Percentiles rank a stretch among this genome's conserved stretches.
Conservation (phyloP, 2,329 filamentous ascomycete genomes). For the Penicillium sp. region DNA sequence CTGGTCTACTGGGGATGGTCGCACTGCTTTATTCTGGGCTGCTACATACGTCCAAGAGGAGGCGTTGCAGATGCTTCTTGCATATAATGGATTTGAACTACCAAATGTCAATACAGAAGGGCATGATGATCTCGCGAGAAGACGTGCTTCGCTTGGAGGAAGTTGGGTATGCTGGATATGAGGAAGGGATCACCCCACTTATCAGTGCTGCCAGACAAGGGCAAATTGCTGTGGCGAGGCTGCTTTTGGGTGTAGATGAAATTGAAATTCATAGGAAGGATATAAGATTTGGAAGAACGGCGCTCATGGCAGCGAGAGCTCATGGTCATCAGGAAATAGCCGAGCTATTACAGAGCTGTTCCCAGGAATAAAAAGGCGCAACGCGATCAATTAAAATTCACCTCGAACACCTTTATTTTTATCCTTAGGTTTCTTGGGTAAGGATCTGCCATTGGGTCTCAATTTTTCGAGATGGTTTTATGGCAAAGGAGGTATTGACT, state of each 20-base stretch:
- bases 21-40: background rate
- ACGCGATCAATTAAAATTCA: too few species aligned
- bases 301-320: background rate
- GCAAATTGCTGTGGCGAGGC: background rate
- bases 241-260: background rate
- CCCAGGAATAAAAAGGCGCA: background rate
- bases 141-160: background rate
- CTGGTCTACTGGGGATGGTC: background rate
- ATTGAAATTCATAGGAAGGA: background rate
- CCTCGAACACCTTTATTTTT: too few species aligned
- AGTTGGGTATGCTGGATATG: background rate
- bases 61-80: background rate
- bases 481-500: too few species aligned
- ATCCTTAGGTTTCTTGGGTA: too few species aligned
- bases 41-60: background rate
- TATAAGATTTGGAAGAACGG: background rate
- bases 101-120: background rate
- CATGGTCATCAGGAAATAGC: background rate
- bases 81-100: background rate
- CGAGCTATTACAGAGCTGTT: background rate
- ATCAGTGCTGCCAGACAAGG: background rate
- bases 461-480: too few species aligned
- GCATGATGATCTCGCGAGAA: background rate
- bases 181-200: background rate
- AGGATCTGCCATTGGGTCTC: too few species aligned